Base-by-base conservation (phyloP, 306 rosid species). In the Echinosophora koreensis region DNA sequence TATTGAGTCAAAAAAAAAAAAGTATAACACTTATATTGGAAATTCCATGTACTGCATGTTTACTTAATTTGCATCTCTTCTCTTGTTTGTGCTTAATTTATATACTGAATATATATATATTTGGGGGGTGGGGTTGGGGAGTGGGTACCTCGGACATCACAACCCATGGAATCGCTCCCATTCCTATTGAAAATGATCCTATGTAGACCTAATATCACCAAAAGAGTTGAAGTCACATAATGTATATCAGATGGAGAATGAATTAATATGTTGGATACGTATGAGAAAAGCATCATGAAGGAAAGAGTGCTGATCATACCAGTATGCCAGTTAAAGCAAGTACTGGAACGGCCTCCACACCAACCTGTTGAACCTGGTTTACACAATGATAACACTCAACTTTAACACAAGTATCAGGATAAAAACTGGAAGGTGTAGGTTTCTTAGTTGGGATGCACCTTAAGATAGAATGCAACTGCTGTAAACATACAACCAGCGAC, bases 161-260 rank as follows among this genome's bases (percentile, higher is more conserved):
- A 72, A 95, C 88, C 98, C 97, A 92, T 73, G 98, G 98, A 87
- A 95, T 87, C 49, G 97, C 90, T 77, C 97, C 98, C 97, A 92
- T 92, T 83, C 98, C 98, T 12, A 80, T 51, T 62, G 97, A 92
- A 84, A 92, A 92, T 14, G 95, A 73, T 83, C 82, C 95, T 73
- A 92, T 86, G 60, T 89, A 90, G 63, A 92, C 65, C 98, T 95
- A 73, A 78, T 39, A 80, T 71, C 81, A 82, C 22, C 67, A 80
- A 47, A 50, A 56, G 28, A 14, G 38, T 18, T 8, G 35, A 39
- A 32, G 52, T 73, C 68, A 49, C 41, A 66, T 59, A 60, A 42
- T 62, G 16, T 3, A 13, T 52, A 30, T 49, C 27, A 71, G 13
- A 59, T 47, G 57, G 60, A 39, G 42, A 42, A 58, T 67, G 49